Percentiles rank a stretch among this genome's conserved stretches.
Evolutionary conservation across 2,329 filamentous ascomycete species (phyloP).

Genomic region (Botrytis tulipae): DNA sequence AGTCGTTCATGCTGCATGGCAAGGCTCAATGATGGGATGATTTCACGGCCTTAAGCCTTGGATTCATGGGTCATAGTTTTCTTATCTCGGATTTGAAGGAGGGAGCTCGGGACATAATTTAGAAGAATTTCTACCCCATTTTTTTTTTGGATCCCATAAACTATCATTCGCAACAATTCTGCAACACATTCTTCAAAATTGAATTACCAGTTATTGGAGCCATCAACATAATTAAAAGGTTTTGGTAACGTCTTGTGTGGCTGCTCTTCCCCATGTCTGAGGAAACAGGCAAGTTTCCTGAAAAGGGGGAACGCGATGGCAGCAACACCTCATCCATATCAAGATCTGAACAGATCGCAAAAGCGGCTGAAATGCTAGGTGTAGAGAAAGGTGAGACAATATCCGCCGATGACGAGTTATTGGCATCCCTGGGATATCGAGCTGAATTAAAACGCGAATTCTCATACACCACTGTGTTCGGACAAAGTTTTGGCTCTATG

Average conservation of each 20-base stretch:
- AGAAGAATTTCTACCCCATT: constrained; percentile 9
- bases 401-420: constrained; percentile 34
- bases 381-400: constrained; percentile 23
- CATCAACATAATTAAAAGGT: neutral
- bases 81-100: constrained; percentile 6
- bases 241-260: neutral
- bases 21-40: constrained; percentile 1
- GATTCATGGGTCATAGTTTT: neutral
- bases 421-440: constrained; percentile 36
- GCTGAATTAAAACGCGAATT: constrained; percentile 39
- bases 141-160: neutral
- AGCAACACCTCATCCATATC: neutral
- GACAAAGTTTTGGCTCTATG: constrained; percentile 39
- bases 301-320: neutral
- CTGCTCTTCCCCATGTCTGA: constrained; percentile 1
- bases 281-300: neutral
- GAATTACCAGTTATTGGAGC: neutral
- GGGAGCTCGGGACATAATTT: neutral
- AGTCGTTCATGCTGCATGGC: neutral
- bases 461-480: constrained; percentile 37
- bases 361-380: constrained; percentile 9
- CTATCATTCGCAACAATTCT: neutral
- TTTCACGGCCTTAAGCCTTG: neutral
- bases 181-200: neutral
- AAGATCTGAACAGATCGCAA: neutral